Evolutionary conservation across 176 grass and related monocot species (phyloP).

Genomic region (Triticum dicoccoides): DNA sequence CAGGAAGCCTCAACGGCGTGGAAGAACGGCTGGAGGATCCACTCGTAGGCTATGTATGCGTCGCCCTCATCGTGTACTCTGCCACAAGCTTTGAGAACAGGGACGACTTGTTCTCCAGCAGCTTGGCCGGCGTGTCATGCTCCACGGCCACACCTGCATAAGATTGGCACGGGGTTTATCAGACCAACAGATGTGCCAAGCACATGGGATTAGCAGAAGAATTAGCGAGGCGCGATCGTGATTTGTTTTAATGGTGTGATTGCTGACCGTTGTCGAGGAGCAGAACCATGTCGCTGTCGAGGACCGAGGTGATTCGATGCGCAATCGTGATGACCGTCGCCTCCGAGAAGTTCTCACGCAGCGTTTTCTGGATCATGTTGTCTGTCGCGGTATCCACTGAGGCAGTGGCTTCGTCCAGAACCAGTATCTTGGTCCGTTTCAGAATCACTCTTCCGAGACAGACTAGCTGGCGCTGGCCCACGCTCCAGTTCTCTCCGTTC

Average conservation of each 20-base stretch:
- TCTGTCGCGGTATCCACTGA: conserved; percentile 24
- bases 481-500: conserved; percentile 82
- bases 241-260: background rate
- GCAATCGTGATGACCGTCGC: conserved; percentile 22
- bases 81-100: conserved; percentile 81
- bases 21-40: background rate
- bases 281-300: conserved; percentile 29
- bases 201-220: background rate
- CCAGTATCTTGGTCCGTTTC: conserved; percentile 74
- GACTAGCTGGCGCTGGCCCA: conserved; percentile 79
- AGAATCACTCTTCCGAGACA: conserved; percentile 77
- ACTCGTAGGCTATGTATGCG: conserved; percentile 31
- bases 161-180: background rate
- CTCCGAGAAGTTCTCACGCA: conserved; percentile 11
- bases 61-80: conserved; percentile 76
- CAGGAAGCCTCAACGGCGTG: background rate
- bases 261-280: conserved; percentile 25
- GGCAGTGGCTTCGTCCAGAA: conserved; percentile 24
- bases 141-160: conserved; percentile 71
- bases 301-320: conserved; percentile 22
- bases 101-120: conserved; percentile 71
- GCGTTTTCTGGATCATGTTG: conserved; percentile 21
- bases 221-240: no score
- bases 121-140: conserved; percentile 51
- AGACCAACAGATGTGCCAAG: background rate